Percentiles rank a stretch among this genome's conserved stretches.
Conservation (phyloP, 2,329 filamentous ascomycete species). For the Talaromyces sp. region DNA sequence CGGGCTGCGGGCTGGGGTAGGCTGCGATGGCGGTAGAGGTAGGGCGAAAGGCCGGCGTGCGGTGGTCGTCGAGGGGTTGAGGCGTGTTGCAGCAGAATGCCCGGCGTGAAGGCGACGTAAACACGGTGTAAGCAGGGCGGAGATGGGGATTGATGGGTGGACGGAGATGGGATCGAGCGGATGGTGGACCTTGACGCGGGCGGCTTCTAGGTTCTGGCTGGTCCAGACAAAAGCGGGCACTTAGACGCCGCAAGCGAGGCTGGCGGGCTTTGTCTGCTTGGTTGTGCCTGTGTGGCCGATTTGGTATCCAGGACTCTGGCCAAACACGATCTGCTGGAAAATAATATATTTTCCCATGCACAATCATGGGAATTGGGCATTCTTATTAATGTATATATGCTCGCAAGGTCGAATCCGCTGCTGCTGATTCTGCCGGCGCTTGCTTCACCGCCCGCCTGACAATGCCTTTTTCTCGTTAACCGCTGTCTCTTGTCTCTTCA, state of each 20-base stretch:
- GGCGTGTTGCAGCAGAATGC: background rate
- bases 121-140: constrained; percentile 14
- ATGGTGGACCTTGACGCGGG: constrained; percentile 27
- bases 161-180: constrained; percentile 20
- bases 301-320: background rate
- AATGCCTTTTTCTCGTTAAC: background rate
- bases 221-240: constrained; percentile 32
- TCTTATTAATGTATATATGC: background rate
- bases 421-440: background rate
- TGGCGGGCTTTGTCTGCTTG: background rate
- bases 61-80: background rate
- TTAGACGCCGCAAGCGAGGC: constrained; percentile 38
- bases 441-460: background rate
- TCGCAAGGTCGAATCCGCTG: background rate
- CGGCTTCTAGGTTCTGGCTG: constrained; percentile 27
- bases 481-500: background rate
- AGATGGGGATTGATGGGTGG: constrained; percentile 10
- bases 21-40: background rate
- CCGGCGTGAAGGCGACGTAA: constrained; percentile 1
- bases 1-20: constrained; percentile 10
- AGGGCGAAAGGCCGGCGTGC: background rate
- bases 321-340: background rate
- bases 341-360: background rate
- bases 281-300: background rate
- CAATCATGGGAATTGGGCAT: background rate